Conservation (phyloP, 1,139 yeast genomes). For the Yamadazyma oceani region DNA sequence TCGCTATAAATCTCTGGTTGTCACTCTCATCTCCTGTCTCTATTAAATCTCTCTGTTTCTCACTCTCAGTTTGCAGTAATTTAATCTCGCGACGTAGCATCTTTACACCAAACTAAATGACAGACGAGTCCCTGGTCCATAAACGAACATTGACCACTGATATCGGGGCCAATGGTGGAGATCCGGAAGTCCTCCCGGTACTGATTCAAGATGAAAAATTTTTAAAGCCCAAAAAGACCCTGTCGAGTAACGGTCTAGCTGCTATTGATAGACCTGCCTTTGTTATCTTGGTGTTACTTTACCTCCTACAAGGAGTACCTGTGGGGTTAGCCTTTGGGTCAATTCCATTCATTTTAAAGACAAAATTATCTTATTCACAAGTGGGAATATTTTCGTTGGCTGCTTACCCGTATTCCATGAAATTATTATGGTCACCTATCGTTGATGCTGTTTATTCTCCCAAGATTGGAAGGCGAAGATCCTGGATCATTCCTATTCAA, state of each 20-base stretch:
- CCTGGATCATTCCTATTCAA: constrained; percentile 96
- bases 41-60: too few species aligned
- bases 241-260: constrained; percentile 23
- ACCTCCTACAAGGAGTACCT: constrained; percentile 90
- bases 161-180: constrained; percentile 25
- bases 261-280: constrained; percentile 68
- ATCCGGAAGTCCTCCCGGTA: constrained; percentile 39
- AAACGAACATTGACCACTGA: constrained; percentile 11
- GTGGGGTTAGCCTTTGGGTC: constrained; percentile 96
- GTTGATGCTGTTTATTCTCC: constrained; percentile 82
- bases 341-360: constrained; percentile 85
- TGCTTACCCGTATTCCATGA: constrained; percentile 90
- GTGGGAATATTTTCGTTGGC: constrained; percentile 91
- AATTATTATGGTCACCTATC: constrained; percentile 92
- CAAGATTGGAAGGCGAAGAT: constrained; percentile 75
- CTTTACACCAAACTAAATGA: too few species aligned
- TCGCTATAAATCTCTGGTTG: not conserved
- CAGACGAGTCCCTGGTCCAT: constrained; percentile 14
- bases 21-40: not conserved
- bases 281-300: constrained; percentile 64
- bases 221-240: constrained; percentile 13
- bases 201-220: constrained; percentile 24
- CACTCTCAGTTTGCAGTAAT: too few species aligned
- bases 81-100: too few species aligned
- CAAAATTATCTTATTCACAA: constrained; percentile 81